phyloP scores from a whole-genome alignment of 169 alveolate species.

The Cryptosporidium felis region DNA sequence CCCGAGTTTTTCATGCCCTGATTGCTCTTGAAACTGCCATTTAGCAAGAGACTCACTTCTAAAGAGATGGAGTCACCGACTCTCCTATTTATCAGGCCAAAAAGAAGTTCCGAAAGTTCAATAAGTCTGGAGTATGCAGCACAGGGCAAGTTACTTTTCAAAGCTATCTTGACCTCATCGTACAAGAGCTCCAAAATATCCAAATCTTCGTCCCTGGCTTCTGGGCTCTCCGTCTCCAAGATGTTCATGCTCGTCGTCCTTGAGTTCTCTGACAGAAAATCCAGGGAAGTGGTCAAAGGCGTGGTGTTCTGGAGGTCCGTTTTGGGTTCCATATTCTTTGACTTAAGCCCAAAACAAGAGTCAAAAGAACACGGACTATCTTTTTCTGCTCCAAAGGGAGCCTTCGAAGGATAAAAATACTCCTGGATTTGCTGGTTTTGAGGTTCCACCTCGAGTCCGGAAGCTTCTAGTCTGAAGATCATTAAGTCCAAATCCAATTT shows the following conservation, averaged over 20 bases:
- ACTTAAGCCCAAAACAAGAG: neutral
- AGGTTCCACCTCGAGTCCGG: neutral
- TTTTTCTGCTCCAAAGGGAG: neutral
- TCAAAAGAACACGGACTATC: neutral
- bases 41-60: slow-evolving; percentile 18
- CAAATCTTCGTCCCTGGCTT: neutral
- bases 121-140: slow-evolving; percentile 34
- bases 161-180: neutral
- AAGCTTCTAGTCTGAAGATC: neutral
- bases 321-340: neutral
- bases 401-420: neutral
- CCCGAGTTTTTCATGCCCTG: neutral
- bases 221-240: no score
- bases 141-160: slow-evolving; percentile 7
- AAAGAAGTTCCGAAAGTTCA: slow-evolving; percentile 3
- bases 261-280: neutral
- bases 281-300: slow-evolving; percentile 12
- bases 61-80: neutral
- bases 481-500: neutral
- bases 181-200: slow-evolving; percentile 16
- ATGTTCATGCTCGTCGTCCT: neutral
- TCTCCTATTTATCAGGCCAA: neutral
- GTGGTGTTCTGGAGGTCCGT: neutral
- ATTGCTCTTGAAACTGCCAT: neutral
- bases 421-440: neutral